Evolutionary conservation across 345 rosid species (phyloP).

Genomic region (Murraya koenigii): DNA sequence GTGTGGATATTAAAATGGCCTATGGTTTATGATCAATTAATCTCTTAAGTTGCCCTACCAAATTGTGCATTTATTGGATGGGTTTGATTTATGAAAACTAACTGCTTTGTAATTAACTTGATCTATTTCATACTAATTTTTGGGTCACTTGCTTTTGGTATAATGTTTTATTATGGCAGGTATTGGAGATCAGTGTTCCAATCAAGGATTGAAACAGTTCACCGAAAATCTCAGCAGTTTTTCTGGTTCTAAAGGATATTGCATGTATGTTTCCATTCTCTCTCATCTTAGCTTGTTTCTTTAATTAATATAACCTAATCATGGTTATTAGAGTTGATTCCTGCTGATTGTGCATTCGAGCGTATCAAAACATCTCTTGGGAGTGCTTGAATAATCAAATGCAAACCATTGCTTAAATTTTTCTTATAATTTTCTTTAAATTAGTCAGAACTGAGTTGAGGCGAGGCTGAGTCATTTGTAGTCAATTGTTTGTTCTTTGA

Average conservation of each 20-base stretch:
- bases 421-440: not conserved
- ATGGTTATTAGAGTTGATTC: no score
- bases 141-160: no score
- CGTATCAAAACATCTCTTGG: not conserved
- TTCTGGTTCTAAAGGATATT: constrained; percentile 78
- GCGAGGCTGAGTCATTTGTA: not conserved
- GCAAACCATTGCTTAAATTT: not conserved
- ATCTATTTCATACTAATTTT: not conserved
- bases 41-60: not conserved
- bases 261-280: constrained; percentile 52
- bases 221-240: constrained; percentile 51
- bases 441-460: not conserved
- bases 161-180: constrained; percentile 40
- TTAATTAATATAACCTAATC: not conserved
- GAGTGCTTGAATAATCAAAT: no score
- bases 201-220: constrained; percentile 54
- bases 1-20: not conserved
- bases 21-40: not conserved
- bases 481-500: not conserved
- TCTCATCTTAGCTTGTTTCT: not conserved
- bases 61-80: not conserved
- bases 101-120: not conserved
- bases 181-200: constrained; percentile 72
- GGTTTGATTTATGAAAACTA: not conserved
- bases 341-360: not conserved